These are phyloP conservation scores for Glycine soja DNA, from an alignment of 306 rosid species.

Conservation along the genomic window DNA sequence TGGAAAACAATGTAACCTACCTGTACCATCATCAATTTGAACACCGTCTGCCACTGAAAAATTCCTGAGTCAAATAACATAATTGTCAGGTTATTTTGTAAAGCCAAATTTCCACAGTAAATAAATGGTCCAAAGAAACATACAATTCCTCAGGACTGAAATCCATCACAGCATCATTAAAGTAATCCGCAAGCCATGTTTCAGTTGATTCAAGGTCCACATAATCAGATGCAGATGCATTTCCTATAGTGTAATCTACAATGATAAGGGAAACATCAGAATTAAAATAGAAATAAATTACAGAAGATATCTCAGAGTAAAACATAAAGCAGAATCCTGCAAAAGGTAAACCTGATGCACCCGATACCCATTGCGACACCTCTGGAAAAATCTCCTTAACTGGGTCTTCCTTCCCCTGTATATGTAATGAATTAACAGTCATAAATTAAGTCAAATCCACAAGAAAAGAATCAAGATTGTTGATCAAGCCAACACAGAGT, in stretches of 20 bases:
- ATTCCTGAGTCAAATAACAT: conserved; percentile 64
- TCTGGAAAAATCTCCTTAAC: conserved; percentile 63
- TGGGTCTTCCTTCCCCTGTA: conserved; percentile 70
- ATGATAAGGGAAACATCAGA: conserved; percentile 37
- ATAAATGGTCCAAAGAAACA: conserved; percentile 49
- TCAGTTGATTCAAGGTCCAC: conserved; percentile 75
- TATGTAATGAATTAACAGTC: conserved; percentile 33
- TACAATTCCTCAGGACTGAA: conserved; percentile 82
- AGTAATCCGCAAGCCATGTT: conserved; percentile 86
- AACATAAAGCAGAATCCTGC: background rate
- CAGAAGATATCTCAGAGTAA: background rate
- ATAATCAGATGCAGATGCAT: conserved; percentile 58
- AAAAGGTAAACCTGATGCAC: conserved; percentile 64
- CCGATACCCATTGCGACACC: conserved; percentile 63
- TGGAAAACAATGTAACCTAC: conserved; percentile 51
- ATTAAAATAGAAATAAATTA: conserved; percentile 23
- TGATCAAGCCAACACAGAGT: conserved; percentile 8
- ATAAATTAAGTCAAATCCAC: conserved; percentile 27
- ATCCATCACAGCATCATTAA: conserved; percentile 76
- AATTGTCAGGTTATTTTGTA: conserved; percentile 48
- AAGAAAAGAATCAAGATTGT: conserved; percentile 29
- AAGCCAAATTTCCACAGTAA: conserved; percentile 13
- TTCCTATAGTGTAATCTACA: conserved; percentile 57
- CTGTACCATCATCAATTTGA: conserved; percentile 74
- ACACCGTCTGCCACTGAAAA: conserved; percentile 64